Base-by-base conservation (phyloP, 371 early-diverging fungal species). In the Funneliformis caledonium region DNA sequence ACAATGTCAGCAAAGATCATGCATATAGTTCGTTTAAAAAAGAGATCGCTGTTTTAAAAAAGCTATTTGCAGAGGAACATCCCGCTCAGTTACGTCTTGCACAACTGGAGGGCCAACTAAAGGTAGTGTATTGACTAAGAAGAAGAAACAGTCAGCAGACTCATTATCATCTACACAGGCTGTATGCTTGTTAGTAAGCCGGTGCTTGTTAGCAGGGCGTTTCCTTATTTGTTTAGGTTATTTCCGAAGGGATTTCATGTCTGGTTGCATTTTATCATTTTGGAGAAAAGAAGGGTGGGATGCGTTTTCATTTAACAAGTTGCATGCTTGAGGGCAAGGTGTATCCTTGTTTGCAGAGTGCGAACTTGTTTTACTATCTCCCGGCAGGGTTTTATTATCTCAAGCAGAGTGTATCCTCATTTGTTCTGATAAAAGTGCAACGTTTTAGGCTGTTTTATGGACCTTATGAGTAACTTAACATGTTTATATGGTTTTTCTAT, bases 41-140 rank as follows among this genome's bases (percentile, higher is more conserved):
- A 19, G 72, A 72, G 43, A 72, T 72, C 22, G 31, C 14, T 4
- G 72, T 47, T 47, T 72, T 72, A 26, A 52, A 26, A 47, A 52
- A 72, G 31, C 31, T 72, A 7, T 26, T 72, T 72, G 26, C 1
- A 2, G 31, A 43, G 50, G 6, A 16, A 22, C 1, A 45, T 45
- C 45, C 1, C 45, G 1, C 45, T 45, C 45, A 72, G 26, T 43
- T 72, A 19, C 9, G 9, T 47, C 72, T 72, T 47, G 43, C 48
- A 47, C 26, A 72, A 16, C 31, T 72, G 50, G 50, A 72, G 31
- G 50, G 50, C 6, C 72, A 72, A 72, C 26, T 72, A 31, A 72
- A 72, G 72, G 45, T 72, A 42, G 43, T 26, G 14, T 72, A 52
- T 72, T 50, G 14, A 48, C 33, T 72, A 26, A 31, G 45, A 45